Conservation (phyloP, 192 early-diverging fungal species). For the Coemansia sp. region DNA sequence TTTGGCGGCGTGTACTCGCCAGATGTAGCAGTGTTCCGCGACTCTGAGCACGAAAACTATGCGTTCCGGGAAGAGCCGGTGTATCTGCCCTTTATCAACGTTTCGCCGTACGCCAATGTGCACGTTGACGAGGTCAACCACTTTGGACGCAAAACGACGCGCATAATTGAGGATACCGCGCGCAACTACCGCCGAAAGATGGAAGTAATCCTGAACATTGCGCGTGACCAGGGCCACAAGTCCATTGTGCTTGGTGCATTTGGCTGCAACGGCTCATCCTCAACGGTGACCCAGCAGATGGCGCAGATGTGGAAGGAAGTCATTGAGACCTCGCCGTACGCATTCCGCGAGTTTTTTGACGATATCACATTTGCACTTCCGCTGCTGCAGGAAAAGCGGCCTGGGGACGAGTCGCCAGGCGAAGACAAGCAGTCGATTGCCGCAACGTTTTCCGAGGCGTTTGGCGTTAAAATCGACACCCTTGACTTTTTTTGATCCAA, state of each 20-base stretch:
- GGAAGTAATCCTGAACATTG: slow-evolving; percentile 52
- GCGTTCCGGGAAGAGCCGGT: slow-evolving; percentile 49
- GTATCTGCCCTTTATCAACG: slow-evolving; percentile 51
- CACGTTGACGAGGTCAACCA: slow-evolving; percentile 49
- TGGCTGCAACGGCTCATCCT: slow-evolving; percentile 44
- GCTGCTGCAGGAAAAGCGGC: slow-evolving; percentile 11
- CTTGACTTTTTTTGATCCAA: slow-evolving; percentile 45
- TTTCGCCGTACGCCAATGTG: slow-evolving; percentile 48
- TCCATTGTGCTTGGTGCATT: slow-evolving; percentile 50
- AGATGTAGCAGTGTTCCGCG: slow-evolving; percentile 49
- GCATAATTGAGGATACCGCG: slow-evolving; percentile 48
- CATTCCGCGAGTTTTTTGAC: slow-evolving; percentile 55
- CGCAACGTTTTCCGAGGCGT: slow-evolving; percentile 38
- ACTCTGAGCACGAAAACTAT: slow-evolving; percentile 51
- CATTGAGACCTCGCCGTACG: slow-evolving; percentile 48
- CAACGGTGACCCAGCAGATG: slow-evolving; percentile 36
- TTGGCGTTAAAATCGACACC: slow-evolving; percentile 47
- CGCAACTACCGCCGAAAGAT: slow-evolving; percentile 52
- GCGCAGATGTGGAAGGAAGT: slow-evolving; percentile 55
- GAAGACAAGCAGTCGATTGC: slow-evolving; percentile 24
- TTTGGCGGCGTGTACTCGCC: slow-evolving; percentile 56
- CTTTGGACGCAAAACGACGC: slow-evolving; percentile 45
- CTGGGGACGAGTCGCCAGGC: slow-evolving; percentile 35
- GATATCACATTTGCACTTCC: slow-evolving; percentile 51
- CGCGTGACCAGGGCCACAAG: slow-evolving; percentile 53